phyloP scores from a whole-genome alignment of 129 eudicot species.

The Centaurea solstitialis region DNA sequence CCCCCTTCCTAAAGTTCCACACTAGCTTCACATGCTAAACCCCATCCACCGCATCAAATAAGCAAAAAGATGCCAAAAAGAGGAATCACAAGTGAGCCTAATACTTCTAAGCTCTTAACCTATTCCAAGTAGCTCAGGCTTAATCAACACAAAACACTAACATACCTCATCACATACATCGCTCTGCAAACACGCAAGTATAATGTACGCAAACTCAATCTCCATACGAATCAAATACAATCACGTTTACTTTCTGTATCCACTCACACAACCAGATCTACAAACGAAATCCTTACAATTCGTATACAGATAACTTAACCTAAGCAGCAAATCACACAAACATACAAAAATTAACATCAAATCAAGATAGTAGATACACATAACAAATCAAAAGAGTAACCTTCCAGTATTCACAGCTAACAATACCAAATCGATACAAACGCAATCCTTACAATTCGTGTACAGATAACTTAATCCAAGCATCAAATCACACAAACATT shows the following conservation, averaged over 20 bases:
- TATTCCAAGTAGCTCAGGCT: background rate
- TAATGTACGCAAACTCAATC: background rate
- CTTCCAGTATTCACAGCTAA: slow-evolving; percentile 24
- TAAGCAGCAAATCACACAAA: slow-evolving; percentile 11
- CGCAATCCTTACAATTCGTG: too few relatives aligned
- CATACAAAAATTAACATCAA: background rate
- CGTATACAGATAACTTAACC: background rate
- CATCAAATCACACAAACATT: slow-evolving; percentile 4
- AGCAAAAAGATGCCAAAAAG: background rate
- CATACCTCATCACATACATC: background rate
- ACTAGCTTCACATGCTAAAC: background rate
- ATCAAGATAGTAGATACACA: background rate
- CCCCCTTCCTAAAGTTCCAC: background rate
- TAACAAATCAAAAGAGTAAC: background rate
- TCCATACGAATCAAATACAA: background rate
- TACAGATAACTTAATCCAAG: slow-evolving; percentile 6
- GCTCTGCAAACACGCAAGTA: background rate
- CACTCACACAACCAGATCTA: slow-evolving; percentile 13
- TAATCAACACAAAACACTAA: background rate
- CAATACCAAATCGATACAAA: background rate
- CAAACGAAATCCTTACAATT: slow-evolving; percentile 3
- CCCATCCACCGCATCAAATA: background rate
- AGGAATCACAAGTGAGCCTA: background rate
- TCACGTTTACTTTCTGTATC: background rate
- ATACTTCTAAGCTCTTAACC: background rate